Base-by-base conservation (phyloP, 805 yeast genomes). In the Tetrapisispora phaffii region DNA sequence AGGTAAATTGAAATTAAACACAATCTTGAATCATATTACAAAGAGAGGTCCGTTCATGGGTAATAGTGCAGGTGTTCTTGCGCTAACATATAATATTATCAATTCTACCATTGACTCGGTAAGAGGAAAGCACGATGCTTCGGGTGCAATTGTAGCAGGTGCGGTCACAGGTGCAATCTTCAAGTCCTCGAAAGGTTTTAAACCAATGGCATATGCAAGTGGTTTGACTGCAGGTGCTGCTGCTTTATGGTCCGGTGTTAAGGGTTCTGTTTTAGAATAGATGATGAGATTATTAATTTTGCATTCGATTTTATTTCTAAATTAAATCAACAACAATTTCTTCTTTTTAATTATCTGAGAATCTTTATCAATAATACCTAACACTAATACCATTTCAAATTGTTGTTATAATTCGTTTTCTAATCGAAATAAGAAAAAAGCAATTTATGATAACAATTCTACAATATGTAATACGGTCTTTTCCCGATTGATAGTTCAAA, bases 31-130 rank as follows among this genome's bases (percentile, higher is more conserved):
- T 73, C 85, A 86, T 61, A 76, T 93, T 58, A 93, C 98, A 34
- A 84, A 87, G 60, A 80, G 96, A 65, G 98, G 98, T 49, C 98
- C 98, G 20, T 90, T 79, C 66, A 68, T 90, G 60, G 98, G 97
- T 56, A 93, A 93, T 71, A 80, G 83, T 44, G 95, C 96, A 15
- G 98, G 97, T 70, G 94, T 88, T 19, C 73, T 93, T 55, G 96
- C 97, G 21, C 68, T 93, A 57, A 76, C 84, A 52, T 93, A 93
- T 69, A 93, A 93, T 69, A 65, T 90, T 53, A 73, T 86, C 54
- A 89, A 88, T 67, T 78, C 93, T 24, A 62, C 82, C 10, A 71
- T 93, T 52, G 97, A 86, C 65, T 73, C 76, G 36, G 61, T 81
- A 45, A 82, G 97, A 69, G 97, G 95, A 44, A 77, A 80, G 65